Conservation (phyloP, 768 basidiomycete genomes). For the Boletus rufocinnamomeus region DNA sequence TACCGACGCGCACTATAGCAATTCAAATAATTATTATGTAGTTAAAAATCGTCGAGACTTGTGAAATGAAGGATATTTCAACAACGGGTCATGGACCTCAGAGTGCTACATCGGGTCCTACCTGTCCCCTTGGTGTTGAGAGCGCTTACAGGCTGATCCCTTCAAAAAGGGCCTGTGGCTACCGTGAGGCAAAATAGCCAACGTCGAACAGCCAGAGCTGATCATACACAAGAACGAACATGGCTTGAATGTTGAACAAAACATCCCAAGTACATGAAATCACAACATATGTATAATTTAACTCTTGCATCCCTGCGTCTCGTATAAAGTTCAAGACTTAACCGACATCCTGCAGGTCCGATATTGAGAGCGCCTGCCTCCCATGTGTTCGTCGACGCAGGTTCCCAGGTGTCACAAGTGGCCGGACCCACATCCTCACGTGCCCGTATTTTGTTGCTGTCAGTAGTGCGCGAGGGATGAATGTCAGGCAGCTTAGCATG, state of each 20-base stretch:
- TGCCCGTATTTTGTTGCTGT: constrained; percentile 78
- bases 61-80: not conserved
- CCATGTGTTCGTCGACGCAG: constrained; percentile 31
- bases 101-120: not conserved
- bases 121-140: not conserved
- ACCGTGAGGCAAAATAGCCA: not conserved
- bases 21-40: not conserved
- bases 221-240: not conserved
- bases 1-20: too few relatives aligned
- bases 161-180: not conserved
- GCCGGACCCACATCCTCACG: constrained; percentile 84
- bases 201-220: not conserved
- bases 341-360: constrained; percentile 33
- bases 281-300: constrained; percentile 21
- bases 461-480: constrained; percentile 76
- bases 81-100: not conserved
- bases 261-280: not conserved
- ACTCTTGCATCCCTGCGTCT: not conserved
- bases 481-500: constrained; percentile 69
- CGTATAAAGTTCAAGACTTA: constrained; percentile 3
- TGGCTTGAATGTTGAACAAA: not conserved
- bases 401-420: constrained; percentile 47
- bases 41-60: not conserved
- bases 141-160: too few relatives aligned
- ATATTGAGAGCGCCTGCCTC: constrained; percentile 34